Evolutionary conservation across 345 rosid species (phyloP), one percentile per base, ranked within the genome.

Genomic region (Salix dunnii): DNA sequence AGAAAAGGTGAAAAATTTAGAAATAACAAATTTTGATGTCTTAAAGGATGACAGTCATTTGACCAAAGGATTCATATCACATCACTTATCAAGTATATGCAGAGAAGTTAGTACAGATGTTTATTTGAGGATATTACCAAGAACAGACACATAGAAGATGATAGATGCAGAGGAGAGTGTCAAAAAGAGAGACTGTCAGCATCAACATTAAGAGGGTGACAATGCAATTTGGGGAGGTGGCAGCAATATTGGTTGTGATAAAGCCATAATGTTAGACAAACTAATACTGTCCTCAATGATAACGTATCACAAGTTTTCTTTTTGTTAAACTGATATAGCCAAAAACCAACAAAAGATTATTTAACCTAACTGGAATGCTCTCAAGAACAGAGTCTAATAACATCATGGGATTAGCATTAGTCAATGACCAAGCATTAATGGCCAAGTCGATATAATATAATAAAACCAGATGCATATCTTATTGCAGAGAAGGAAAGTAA

Each of bases 401-500:
- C 30, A 36, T 31, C 49, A 46, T 1, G 30, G 20, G 31, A 30
- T 18, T 8, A 28, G 38, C 60, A 74, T 18, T 13, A 13, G 69
- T 27, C 43, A 42, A 40, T 28, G 60, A 63, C 20, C 8, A 0
- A 16, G 25, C 64, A 30, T 14, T 9, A 12, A n/a, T 23, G 61
- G 33, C 18, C 36, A 36, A 55, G 33, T 3, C 23, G 30, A 7
- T 2, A 28, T 31, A 60, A 17, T 53, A 68, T 42, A 5, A 40
- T 5, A 23, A 40, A 76, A 76, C 36, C 12, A 76, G 23, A 25
- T 61, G 13, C 73, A 79, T 53, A 64, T 61, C 31, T 40, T 27
- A 55, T 2, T 2, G 49, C 25, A 66, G 35, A 75, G 7, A 46
- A 65, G 6, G 20, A 70, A 75, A 67, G 2, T 38, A 38, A 68